Conservation (phyloP, 495 filamentous ascomycete species). For the Penicillium coprophilum region DNA sequence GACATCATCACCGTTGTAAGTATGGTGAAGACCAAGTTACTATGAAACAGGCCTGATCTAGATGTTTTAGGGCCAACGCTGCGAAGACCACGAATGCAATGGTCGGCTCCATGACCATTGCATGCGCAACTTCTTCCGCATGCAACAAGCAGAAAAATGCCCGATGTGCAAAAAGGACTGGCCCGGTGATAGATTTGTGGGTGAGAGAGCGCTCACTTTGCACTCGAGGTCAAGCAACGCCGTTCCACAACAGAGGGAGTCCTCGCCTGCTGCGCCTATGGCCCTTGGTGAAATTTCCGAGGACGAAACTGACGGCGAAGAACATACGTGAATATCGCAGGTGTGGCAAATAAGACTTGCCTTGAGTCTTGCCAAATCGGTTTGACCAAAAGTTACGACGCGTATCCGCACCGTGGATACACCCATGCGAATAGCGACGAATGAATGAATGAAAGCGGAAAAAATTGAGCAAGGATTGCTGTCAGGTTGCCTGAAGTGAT, state of each 20-base stretch:
- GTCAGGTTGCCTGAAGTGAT: neutral
- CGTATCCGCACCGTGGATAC: too few relatives aligned
- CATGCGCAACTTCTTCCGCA: constrained; percentile 67
- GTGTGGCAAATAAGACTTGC: neutral
- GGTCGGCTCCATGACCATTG: constrained; percentile 79
- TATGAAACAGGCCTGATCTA: constrained; percentile 5
- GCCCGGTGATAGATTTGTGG: constrained; percentile 74
- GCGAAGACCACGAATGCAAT: constrained; percentile 62
- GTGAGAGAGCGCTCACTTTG: constrained; percentile 66
- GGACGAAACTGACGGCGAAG: neutral
- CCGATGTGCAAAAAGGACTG: constrained; percentile 71
- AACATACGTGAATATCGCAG: neutral
- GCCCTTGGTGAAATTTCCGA: neutral
- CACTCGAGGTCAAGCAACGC: constrained; percentile 33
- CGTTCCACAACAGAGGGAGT: constrained; percentile 15
- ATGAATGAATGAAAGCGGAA: neutral
- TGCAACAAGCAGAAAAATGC: constrained; percentile 62
- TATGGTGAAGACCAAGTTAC: neutral
- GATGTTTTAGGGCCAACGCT: constrained; percentile 68
- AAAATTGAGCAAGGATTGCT: neutral
- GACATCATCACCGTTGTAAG: constrained; percentile 81
- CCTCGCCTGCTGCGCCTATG: constrained; percentile 14
- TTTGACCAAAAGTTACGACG: neutral
- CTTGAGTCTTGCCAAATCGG: neutral
- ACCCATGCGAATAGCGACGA: neutral